Base-by-base conservation (phyloP, 192 early-diverging fungal species). In the Backusella tuberculispora region DNA sequence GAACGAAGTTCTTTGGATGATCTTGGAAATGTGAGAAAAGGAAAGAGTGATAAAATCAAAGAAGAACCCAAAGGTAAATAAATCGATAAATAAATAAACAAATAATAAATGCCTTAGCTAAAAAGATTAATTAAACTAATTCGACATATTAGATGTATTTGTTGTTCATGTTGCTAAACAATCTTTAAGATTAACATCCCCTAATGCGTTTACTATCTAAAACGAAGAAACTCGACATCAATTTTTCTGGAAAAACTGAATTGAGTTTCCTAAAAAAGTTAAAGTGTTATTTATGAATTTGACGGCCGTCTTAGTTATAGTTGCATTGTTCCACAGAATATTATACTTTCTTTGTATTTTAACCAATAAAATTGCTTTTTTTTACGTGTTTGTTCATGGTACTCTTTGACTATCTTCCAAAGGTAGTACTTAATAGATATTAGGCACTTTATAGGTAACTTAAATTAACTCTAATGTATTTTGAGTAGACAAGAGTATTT, bases 151-250 rank as follows among this genome's bases (percentile, higher is more conserved):
- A 69, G 67, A 69, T 46, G 24, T 46, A 2, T 46, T 69, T 46
- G 43, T 69, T 14, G 43, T 69, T 46, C 24, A 69, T 6, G 14
- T 69, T 42, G 43, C 24, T 6, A 69, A 69, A 14, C 24, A 69
- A 15, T 26, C 40, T 69, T 43, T 43, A 29, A 69, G 67, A 46
- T 29, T 69, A 17, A 46, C 43, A 29, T 69, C 67, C 14, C 67
- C 67, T 5, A 69, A 69, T 29, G 40, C 67, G 26, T 69, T 69
- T 46, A 69, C 67, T 13, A 26, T 69, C 7, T 69, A 69, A 69
- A 34, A 34, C 29, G 29, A 46, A 13, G 7, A 68, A 63, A 50
- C 14, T 5, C 15, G 8, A 6, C 9, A 53, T 53, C 9, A 6
- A 53, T 56, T 56, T 24, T 56, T 56, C 53, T 56, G 19, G 53